Evolutionary conservation across 148 eudicot species (phyloP).

Genomic region (Cornus controversa): DNA sequence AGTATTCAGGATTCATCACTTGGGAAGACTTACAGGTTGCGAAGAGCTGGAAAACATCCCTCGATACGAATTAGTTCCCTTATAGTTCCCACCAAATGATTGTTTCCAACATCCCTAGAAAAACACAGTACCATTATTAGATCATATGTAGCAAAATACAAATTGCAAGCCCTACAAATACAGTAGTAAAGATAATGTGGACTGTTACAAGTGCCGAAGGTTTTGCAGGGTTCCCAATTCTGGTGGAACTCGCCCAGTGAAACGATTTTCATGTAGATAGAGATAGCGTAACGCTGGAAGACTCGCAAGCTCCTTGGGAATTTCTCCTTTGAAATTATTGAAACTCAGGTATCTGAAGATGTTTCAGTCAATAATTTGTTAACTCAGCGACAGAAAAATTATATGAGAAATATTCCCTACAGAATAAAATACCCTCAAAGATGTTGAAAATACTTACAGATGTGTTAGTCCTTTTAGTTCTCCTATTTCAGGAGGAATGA

Average conservation of each 20-base stretch:
- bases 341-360: conserved; percentile 82
- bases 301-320: conserved; percentile 88
- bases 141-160: not conserved
- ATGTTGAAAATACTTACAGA: conserved; percentile 59
- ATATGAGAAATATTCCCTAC: not conserved
- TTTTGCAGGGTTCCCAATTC: conserved; percentile 84
- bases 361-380: not conserved
- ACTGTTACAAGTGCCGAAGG: conserved; percentile 73
- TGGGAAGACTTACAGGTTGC: conserved; percentile 72
- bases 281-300: conserved; percentile 84
- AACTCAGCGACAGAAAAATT: not conserved
- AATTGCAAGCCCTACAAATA: not conserved
- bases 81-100: conserved; percentile 92
- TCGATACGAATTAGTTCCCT: conserved; percentile 93
- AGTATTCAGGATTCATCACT: not conserved
- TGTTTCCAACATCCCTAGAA: conserved; percentile 84
- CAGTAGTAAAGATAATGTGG: not conserved
- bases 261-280: conserved; percentile 88
- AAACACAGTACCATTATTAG: conserved; percentile 8
- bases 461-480: conserved; percentile 92
- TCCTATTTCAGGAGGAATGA: conserved; percentile 89
- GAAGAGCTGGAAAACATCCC: conserved; percentile 93
- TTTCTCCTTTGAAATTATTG: conserved; percentile 92
- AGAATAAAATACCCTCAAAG: conserved; percentile 9
- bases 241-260: conserved; percentile 83